phyloP scores from a whole-genome alignment of 805 yeast genomes.

The Saturnispora galanensis region DNA sequence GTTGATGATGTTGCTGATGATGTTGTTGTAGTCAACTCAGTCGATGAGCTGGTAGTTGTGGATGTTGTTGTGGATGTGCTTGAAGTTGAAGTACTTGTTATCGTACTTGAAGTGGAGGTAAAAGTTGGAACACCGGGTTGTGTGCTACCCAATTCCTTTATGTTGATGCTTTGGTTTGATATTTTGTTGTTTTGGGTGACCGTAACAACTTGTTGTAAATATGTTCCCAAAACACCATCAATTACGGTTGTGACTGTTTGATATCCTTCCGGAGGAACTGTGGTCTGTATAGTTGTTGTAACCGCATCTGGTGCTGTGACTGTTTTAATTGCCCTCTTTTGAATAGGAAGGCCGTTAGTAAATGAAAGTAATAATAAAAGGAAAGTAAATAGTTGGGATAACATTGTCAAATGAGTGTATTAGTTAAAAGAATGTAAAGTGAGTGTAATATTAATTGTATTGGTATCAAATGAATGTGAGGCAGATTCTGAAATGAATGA shows the following conservation, averaged over 20 bases:
- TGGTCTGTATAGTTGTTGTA: conserved; percentile 16
- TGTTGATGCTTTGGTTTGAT: conserved; percentile 3
- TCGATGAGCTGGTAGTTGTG: conserved; percentile 6
- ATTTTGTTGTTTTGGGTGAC: conserved; percentile 10
- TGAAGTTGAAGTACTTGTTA: conserved; percentile 8
- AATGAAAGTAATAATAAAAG: neutral
- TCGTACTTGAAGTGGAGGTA: neutral
- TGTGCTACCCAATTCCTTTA: conserved; percentile 8
- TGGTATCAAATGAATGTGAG: conserved; percentile 6
- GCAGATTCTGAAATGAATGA: neutral
- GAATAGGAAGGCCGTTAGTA: conserved; percentile 6
- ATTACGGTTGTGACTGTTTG: conserved; percentile 15
- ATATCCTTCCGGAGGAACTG: conserved; percentile 13
- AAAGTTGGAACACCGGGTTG: conserved; percentile 1
- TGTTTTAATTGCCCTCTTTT: conserved; percentile 22
- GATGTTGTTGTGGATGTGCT: conserved; percentile 8
- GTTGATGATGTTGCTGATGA: conserved; percentile 10
- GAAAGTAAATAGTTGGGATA: conserved; percentile 5
- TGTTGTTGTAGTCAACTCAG: conserved; percentile 10
- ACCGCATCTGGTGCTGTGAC: conserved; percentile 20
- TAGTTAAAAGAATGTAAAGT: conserved; percentile 1
- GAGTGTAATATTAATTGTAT: neutral
- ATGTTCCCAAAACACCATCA: conserved; percentile 15
- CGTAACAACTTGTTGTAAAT: conserved; percentile 20
- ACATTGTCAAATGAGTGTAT: neutral